A percentile compares a stretch with the other conserved stretches of the same genome.
These are phyloP conservation scores for Crassisporium funariophilum DNA, from an alignment of 768 basidiomycete genomes.

Conservation along the genomic window DNA sequence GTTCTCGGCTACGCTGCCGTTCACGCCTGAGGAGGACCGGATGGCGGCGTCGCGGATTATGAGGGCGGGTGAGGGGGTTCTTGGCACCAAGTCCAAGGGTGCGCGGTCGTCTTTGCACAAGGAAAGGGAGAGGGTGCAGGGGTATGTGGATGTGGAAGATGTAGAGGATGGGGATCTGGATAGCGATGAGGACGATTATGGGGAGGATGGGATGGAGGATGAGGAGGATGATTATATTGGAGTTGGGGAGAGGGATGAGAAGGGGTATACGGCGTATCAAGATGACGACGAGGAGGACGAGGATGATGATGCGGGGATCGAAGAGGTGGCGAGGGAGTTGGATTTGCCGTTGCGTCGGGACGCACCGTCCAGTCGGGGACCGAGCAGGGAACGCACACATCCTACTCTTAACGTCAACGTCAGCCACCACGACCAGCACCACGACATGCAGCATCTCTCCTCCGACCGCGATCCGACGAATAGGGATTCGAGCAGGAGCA, in stretches of 20 bases:
- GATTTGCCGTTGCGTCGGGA: not conserved
- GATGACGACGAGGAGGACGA: constrained; percentile 15
- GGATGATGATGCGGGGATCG: not conserved
- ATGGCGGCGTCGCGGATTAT: constrained; percentile 20
- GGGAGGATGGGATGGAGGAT: constrained; percentile 7
- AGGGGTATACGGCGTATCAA: not conserved
- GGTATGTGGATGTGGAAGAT: constrained; percentile 1
- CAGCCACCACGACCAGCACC: not conserved
- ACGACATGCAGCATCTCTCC: not conserved
- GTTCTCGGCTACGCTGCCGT: constrained; percentile 28
- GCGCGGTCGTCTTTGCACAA: too few species aligned
- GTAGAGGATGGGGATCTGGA: constrained; percentile 17
- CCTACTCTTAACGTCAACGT: not conserved
- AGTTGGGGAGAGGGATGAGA: too few species aligned
- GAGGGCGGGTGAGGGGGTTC: constrained; percentile 13
- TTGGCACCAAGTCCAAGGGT: constrained; percentile 3
- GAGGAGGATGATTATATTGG: constrained; percentile 16
- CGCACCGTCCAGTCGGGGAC: not conserved
- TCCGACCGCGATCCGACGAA: constrained; percentile 26
- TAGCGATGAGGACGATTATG: constrained; percentile 14
- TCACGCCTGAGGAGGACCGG: constrained; percentile 22
- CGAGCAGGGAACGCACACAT: not conserved
- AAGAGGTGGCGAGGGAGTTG: not conserved
- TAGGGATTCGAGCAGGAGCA: constrained; percentile 49
- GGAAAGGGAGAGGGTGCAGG: not conserved